Evolutionary conservation across 495 filamentous ascomycete genomes (phyloP).

Genomic region (Xeromyces bisporus): DNA sequence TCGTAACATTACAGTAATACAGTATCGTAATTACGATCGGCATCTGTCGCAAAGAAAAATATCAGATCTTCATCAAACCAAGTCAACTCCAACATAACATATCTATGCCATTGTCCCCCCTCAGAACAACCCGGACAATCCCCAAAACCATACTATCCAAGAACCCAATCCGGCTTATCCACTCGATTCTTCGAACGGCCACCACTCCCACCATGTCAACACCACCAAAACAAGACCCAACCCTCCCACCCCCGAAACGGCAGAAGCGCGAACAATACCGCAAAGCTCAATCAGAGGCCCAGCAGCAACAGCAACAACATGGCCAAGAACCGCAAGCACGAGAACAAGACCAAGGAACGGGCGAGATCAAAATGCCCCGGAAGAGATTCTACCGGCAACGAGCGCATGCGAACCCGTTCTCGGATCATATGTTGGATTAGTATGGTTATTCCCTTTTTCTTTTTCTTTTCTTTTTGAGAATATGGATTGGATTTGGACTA

Average conservation of each 20-base stretch:
- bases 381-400: slow-evolving; percentile 94
- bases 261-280: slow-evolving; percentile 65
- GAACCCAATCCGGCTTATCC: neutral
- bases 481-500: too few species aligned
- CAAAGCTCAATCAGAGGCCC: slow-evolving; percentile 22
- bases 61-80: too few species aligned
- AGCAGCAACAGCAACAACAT: too few species aligned
- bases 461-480: too few species aligned
- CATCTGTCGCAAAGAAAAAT: too few species aligned
- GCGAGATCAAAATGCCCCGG: slow-evolving; percentile 45
- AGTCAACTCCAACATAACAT: too few species aligned
- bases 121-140: neutral
- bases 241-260: slow-evolving; percentile 39
- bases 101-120: slow-evolving; percentile 1
- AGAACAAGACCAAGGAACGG: slow-evolving; percentile 12
- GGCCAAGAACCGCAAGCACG: too few species aligned
- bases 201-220: neutral
- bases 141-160: neutral
- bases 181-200: neutral
- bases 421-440: slow-evolving; percentile 80
- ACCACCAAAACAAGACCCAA: neutral
- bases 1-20: too few species aligned
- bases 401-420: slow-evolving; percentile 95
- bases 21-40: too few species aligned
- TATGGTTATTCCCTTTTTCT: slow-evolving; percentile 26